Conservation (phyloP, 108 stramenopile species). For the Fistulifera solaris region DNA sequence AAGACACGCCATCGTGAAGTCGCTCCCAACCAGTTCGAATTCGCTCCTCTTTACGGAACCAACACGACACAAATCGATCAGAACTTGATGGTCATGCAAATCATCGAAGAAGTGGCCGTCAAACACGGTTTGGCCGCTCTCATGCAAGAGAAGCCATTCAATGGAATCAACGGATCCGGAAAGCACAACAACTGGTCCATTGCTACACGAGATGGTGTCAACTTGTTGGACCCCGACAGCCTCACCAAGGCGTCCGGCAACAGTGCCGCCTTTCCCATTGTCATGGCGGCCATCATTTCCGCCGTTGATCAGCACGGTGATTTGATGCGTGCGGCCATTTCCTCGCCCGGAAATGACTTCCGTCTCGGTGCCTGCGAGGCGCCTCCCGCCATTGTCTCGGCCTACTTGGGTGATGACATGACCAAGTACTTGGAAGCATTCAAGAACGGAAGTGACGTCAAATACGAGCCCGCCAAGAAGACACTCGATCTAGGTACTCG, state of each 20-base stretch:
- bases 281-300: slow-evolving; percentile 88
- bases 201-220: slow-evolving; percentile 74
- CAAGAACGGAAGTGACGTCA: slow-evolving; percentile 55
- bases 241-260: slow-evolving; percentile 62
- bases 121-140: slow-evolving; percentile 90
- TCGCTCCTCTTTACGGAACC: slow-evolving; percentile 84
- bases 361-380: slow-evolving; percentile 95
- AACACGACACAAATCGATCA: slow-evolving; percentile 91
- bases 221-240: slow-evolving; percentile 65
- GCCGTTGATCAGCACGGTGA: slow-evolving; percentile 93
- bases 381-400: slow-evolving; percentile 91
- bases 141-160: slow-evolving; percentile 96
- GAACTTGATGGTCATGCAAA: slow-evolving; percentile 94
- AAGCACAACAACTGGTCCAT: slow-evolving; percentile 98
- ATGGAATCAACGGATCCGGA: slow-evolving; percentile 90
- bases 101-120: slow-evolving; percentile 88
- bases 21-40: slow-evolving; percentile 93
- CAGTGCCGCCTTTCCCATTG: slow-evolving; percentile 69
- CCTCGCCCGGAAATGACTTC: slow-evolving; percentile 92
- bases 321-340: slow-evolving; percentile 89
- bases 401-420: slow-evolving; percentile 91
- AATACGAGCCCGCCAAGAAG: slow-evolving; percentile 71
- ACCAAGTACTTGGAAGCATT: slow-evolving; percentile 77
- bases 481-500: slow-evolving; percentile 67
- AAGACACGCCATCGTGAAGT: slow-evolving; percentile 95